Conservation (phyloP, 345 rosid species). For the Dipteronia dyeriana region DNA sequence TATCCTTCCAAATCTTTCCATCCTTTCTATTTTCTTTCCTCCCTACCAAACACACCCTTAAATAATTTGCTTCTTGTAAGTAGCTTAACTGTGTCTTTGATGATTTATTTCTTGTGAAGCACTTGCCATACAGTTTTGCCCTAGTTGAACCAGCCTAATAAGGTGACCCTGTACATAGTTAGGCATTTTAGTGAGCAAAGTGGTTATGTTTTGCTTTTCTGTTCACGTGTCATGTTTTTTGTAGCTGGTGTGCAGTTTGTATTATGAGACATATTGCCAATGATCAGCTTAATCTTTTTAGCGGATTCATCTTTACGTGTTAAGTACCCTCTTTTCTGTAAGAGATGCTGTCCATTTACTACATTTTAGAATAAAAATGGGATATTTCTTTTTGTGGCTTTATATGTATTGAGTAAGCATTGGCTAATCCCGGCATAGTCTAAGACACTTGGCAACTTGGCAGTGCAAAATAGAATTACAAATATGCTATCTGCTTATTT, state of each 20-base stretch:
- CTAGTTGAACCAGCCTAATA: neutral
- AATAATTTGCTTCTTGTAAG: neutral
- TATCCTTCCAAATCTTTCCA: no score
- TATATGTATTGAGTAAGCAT: neutral
- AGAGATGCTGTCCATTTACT: neutral
- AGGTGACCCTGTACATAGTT: neutral
- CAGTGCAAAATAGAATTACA: neutral
- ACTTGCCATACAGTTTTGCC: neutral
- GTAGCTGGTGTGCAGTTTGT: neutral
- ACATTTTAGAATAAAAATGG: neutral
- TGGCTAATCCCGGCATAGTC: neutral
- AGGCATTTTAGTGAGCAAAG: neutral
- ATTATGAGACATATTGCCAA: neutral
- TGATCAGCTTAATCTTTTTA: neutral
- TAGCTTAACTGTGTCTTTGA: conserved; percentile 4
- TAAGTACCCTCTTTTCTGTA: neutral
- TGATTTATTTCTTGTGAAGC: conserved; percentile 10
- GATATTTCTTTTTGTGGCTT: neutral
- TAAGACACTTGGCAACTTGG: neutral
- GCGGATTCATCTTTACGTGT: neutral
- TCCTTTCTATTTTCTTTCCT: no score
- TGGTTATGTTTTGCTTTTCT: neutral
- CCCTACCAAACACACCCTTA: no score
- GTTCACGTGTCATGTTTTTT: neutral
- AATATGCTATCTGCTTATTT: neutral